These are phyloP conservation scores for Oxytropis ochrocephala DNA, from an alignment of 306 rosid species.

Conservation along the genomic window DNA sequence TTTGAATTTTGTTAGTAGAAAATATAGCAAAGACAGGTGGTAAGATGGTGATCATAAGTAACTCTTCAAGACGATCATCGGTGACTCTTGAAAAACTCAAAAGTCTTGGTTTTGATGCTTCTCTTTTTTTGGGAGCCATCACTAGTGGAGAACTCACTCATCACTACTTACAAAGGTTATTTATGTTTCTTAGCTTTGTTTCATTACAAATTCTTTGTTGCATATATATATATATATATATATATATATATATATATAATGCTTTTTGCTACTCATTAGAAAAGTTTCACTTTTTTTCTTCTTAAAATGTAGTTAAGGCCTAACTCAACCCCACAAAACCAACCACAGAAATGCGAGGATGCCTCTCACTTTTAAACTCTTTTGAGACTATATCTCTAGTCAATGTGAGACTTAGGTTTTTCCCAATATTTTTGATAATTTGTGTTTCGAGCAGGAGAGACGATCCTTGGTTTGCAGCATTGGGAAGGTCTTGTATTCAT, in stretches of 20 bases:
- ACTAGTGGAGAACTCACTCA: constrained; percentile 95
- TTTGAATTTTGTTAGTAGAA: constrained; percentile 45
- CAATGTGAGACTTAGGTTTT: too few species aligned
- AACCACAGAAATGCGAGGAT: too few species aligned
- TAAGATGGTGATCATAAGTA: constrained; percentile 90
- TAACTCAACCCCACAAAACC: too few species aligned
- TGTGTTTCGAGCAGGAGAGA: constrained; percentile 55
- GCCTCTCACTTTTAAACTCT: too few species aligned
- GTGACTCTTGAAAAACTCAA: constrained; percentile 65
- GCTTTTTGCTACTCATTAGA: not conserved
- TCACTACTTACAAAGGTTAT: constrained; percentile 64
- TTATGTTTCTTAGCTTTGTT: constrained; percentile 1
- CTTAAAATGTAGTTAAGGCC: too few species aligned
- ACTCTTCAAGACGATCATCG: constrained; percentile 91
- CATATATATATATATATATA: too few species aligned
- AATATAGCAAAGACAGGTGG: constrained; percentile 66
- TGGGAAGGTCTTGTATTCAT: constrained; percentile 89
- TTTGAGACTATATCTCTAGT: too few species aligned
- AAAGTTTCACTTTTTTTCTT: not conserved
- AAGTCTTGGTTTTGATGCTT: constrained; percentile 84
- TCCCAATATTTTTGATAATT: too few species aligned
- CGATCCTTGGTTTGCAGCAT: constrained; percentile 86
- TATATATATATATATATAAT: too few species aligned
- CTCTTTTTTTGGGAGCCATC: constrained; percentile 74
- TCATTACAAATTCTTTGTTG: constrained; percentile 2